phyloP scores from a whole-genome alignment of 768 basidiomycete genomes.

The Lyophyllum semitale region DNA sequence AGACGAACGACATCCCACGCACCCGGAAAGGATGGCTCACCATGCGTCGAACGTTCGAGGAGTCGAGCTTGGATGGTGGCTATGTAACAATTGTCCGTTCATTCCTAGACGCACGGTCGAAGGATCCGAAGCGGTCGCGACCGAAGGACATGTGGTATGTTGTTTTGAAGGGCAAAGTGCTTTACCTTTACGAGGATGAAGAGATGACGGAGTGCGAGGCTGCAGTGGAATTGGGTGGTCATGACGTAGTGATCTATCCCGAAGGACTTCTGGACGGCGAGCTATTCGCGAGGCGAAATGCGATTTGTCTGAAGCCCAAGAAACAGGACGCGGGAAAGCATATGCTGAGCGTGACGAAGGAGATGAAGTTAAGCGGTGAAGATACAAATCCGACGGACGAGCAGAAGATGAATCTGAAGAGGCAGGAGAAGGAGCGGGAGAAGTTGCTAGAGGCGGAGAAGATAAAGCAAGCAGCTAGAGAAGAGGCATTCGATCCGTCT shows the following conservation, averaged over 20 bases:
- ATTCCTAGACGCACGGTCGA: constrained; percentile 79
- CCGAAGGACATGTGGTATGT: constrained; percentile 95
- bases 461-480: constrained; percentile 45
- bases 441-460: constrained; percentile 36
- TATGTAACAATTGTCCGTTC: constrained; percentile 82
- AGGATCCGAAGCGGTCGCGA: constrained; percentile 79
- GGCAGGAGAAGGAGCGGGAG: constrained; percentile 40
- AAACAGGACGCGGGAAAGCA: constrained; percentile 28
- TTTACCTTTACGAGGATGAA: constrained; percentile 95
- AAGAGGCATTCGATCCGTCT: constrained; percentile 50
- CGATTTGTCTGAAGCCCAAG: constrained; percentile 75
- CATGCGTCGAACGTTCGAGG: constrained; percentile 78
- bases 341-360: constrained; percentile 54
- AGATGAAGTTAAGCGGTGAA: constrained; percentile 45
- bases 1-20: constrained; percentile 58
- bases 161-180: constrained; percentile 85
- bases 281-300: constrained; percentile 87
- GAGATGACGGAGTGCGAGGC: constrained; percentile 87
- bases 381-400: constrained; percentile 32
- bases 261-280: constrained; percentile 83
- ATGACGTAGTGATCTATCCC: constrained; percentile 76
- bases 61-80: constrained; percentile 58
- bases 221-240: constrained; percentile 81
- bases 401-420: constrained; percentile 24
- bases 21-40: constrained; percentile 83